Conservation (phyloP, 208 protist species). For the Kentomonas sorsogonicus region DNA sequence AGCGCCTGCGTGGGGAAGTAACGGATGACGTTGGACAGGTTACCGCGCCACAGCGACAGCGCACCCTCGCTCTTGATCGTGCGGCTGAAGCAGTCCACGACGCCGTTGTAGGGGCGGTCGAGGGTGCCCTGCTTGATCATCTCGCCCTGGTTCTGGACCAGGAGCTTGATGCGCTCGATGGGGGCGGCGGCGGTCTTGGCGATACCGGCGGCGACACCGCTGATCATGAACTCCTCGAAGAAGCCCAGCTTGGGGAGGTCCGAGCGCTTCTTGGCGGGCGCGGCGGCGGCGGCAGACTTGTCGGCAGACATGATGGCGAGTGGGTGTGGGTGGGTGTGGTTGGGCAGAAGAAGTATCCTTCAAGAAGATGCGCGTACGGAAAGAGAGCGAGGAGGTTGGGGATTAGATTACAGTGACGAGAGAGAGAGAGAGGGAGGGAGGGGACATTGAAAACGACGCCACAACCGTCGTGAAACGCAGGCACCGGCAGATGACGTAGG, state of each 20-base stretch:
- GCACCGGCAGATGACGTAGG: no score
- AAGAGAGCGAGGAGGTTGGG: no score
- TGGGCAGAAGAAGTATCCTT: no score
- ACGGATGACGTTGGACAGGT: slow-evolving; percentile 95
- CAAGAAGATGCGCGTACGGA: no score
- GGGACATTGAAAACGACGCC: no score
- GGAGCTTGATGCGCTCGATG: slow-evolving; percentile 95
- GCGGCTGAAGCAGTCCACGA: slow-evolving; percentile 92
- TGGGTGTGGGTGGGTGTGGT: no score
- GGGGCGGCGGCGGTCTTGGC: slow-evolving; percentile 93
- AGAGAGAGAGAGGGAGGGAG: no score
- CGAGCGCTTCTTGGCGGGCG: slow-evolving; percentile 21
- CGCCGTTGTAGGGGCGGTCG: slow-evolving; percentile 91
- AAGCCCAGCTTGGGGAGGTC: slow-evolving; percentile 48
- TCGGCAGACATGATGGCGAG: slow-evolving; percentile 19
- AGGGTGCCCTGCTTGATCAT: slow-evolving; percentile 75
- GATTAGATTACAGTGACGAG: no score
- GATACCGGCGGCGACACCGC: slow-evolving; percentile 69
- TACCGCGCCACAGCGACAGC: slow-evolving; percentile 95
- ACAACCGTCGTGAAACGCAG: no score
- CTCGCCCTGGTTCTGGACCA: slow-evolving; percentile 92
- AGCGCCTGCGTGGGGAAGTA: slow-evolving; percentile 98
- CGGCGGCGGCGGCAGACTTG: slow-evolving; percentile 19
- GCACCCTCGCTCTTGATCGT: slow-evolving; percentile 92
- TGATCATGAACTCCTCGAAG: slow-evolving; percentile 79